Conservation (phyloP, 495 filamentous ascomycete genomes). For the Monascus purpureus region DNA sequence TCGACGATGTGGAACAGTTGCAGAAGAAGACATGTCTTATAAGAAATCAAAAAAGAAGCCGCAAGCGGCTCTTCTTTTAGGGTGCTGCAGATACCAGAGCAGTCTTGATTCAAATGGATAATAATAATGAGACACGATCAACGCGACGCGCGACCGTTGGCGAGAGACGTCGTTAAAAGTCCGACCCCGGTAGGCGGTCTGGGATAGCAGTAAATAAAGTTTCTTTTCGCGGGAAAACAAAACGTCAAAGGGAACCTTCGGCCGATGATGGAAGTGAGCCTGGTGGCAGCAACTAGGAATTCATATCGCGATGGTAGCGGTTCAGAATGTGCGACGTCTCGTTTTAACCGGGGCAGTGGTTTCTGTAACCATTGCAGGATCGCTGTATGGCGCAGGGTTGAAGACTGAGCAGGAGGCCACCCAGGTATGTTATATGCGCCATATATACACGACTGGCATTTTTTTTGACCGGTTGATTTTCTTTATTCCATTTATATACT, state of each 20-base stretch:
- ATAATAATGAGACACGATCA: too few relatives aligned
- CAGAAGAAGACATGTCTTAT: constrained; percentile 17
- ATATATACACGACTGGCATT: too few relatives aligned
- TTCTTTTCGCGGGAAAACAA: constrained; percentile 1
- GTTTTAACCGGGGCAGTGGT: constrained; percentile 33
- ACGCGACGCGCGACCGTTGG: constrained; percentile 10
- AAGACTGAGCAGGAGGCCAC: constrained; percentile 33
- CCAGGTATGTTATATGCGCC: too few relatives aligned
- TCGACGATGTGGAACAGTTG: constrained; percentile 17
- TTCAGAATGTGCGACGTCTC: constrained; percentile 19
- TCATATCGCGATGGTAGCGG: constrained; percentile 11
- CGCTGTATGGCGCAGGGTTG: constrained; percentile 39
- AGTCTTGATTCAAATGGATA: too few relatives aligned
- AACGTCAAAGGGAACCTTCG: too few relatives aligned
- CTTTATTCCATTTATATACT: too few relatives aligned
- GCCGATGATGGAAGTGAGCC: too few relatives aligned
- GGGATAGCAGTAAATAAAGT: neutral
- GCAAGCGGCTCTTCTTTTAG: constrained; percentile 2
- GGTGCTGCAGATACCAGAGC: constrained; percentile 1
- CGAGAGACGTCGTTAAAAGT: too few relatives aligned
- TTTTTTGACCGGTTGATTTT: too few relatives aligned
- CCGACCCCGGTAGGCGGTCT: neutral
- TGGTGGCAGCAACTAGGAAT: too few relatives aligned
- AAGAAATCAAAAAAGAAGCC: neutral
- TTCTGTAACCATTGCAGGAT: constrained; percentile 36